These are phyloP conservation scores for Oryza coarctata DNA, from an alignment of 176 grass and related monocot genomes.

Conservation along the genomic window DNA sequence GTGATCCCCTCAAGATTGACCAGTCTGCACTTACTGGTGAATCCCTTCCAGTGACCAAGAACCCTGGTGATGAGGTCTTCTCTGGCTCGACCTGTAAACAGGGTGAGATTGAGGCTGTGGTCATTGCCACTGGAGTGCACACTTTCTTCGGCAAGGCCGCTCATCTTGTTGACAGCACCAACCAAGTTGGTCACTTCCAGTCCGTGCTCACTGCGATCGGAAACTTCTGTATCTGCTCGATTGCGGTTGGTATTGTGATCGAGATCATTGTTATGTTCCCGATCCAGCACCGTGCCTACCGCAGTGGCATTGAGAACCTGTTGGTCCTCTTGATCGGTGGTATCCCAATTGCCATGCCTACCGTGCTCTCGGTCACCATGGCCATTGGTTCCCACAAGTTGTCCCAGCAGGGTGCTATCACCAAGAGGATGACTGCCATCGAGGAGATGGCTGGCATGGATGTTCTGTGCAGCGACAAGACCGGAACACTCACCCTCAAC, in stretches of 20 bases:
- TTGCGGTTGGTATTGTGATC: conserved; percentile 73
- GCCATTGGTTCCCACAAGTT: conserved; percentile 96
- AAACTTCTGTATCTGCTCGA: conserved; percentile 98
- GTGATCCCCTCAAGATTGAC: conserved; percentile 88
- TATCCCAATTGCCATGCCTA: conserved; percentile 98
- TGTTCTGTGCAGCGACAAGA: conserved; percentile 95
- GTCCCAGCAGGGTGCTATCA: conserved; percentile 94
- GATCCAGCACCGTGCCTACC: conserved; percentile 76
- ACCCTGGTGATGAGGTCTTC: conserved; percentile 85
- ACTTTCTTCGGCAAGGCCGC: conserved; percentile 99
- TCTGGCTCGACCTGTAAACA: conserved; percentile 95
- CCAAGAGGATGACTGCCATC: conserved; percentile 98
- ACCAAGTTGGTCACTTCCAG: conserved; percentile 97
- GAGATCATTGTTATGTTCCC: conserved; percentile 99
- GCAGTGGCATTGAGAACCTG: conserved; percentile 82
- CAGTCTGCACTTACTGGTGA: conserved; percentile 94
- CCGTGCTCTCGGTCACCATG: conserved; percentile 91
- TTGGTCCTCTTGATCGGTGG: conserved; percentile 96
- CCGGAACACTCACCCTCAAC: conserved; percentile 90
- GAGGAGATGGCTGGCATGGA: conserved; percentile 99
- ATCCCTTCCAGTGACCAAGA: conserved; percentile 78
- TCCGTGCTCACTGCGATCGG: conserved; percentile 91
- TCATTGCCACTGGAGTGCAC: conserved; percentile 98
- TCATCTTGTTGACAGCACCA: conserved; percentile 98
- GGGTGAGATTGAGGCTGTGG: conserved; percentile 98